These are phyloP conservation scores for Mycena vulgaris DNA, from an alignment of 768 basidiomycete genomes.

Conservation along the genomic window DNA sequence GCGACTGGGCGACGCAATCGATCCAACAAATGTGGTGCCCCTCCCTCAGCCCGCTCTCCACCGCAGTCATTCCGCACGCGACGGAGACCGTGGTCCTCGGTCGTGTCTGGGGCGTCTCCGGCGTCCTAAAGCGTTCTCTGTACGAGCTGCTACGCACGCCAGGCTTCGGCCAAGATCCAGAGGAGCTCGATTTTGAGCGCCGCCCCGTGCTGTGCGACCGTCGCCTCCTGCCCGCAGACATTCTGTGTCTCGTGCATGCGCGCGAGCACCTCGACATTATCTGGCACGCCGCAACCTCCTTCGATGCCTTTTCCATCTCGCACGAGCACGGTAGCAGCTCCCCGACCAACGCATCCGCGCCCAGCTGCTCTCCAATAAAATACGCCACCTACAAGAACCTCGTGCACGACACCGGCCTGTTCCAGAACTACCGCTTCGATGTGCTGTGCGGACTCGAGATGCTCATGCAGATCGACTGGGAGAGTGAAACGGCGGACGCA, in stretches of 20 bases:
- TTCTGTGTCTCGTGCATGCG: slow-evolving; percentile 23
- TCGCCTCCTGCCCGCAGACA: slow-evolving; percentile 15
- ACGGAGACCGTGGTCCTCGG: slow-evolving; percentile 49
- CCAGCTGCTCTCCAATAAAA: neutral
- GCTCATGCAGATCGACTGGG: slow-evolving; percentile 41
- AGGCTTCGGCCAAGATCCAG: slow-evolving; percentile 43
- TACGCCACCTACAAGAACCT: slow-evolving; percentile 3
- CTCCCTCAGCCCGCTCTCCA: slow-evolving; percentile 42
- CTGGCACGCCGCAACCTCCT: slow-evolving; percentile 29
- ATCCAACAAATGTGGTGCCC: slow-evolving; percentile 52
- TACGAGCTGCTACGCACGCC: slow-evolving; percentile 53
- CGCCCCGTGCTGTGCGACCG: neutral
- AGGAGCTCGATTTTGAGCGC: neutral
- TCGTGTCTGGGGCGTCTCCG: slow-evolving; percentile 43
- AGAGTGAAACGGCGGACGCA: slow-evolving; percentile 44
- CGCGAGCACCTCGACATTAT: slow-evolving; percentile 35
- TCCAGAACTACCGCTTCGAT: slow-evolving; percentile 47
- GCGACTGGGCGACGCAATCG: slow-evolving; percentile 46
- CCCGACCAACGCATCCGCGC: neutral
- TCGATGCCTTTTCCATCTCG: slow-evolving; percentile 6
- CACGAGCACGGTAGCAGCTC: no score
- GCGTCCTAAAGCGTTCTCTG: slow-evolving; percentile 51
- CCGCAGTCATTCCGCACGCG: slow-evolving; percentile 43
- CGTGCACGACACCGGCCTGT: slow-evolving; percentile 41
- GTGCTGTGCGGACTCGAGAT: slow-evolving; percentile 49